Conservation (phyloP, 2,329 filamentous ascomycete genomes). For the Nakataea oryzae region DNA sequence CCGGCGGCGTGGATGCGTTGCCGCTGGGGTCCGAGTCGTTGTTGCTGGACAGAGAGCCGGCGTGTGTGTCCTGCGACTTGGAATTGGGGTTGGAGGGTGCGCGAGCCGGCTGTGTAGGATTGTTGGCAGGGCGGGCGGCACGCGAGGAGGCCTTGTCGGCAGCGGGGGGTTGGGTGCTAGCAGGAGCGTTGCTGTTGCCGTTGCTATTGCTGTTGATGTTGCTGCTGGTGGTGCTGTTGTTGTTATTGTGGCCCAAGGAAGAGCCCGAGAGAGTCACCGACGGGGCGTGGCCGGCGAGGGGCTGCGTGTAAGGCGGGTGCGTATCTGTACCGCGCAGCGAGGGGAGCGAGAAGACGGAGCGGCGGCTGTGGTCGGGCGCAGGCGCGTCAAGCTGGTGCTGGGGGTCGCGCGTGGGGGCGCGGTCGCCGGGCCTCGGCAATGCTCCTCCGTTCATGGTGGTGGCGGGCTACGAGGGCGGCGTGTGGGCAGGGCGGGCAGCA, state of each 20-base stretch:
- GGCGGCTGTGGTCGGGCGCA: not conserved
- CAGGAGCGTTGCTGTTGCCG: not conserved
- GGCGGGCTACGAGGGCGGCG: not conserved
- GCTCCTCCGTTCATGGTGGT: slow-evolving; percentile 1
- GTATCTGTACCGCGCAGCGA: slow-evolving; percentile 2
- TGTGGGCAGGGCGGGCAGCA: not conserved
- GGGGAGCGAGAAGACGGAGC: slow-evolving; percentile 2
- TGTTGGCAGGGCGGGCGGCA: not conserved
- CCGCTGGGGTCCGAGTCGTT: slow-evolving; percentile 24
- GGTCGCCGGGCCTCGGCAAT: slow-evolving; percentile 2
- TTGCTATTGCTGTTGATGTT: not conserved
- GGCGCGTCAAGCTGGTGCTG: not conserved
- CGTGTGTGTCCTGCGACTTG: slow-evolving; percentile 24
- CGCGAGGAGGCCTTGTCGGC: not conserved
- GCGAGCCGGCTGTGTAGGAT: not conserved
- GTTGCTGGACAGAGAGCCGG: slow-evolving; percentile 24
- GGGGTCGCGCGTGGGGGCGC: not conserved
- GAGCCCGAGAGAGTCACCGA: not conserved
- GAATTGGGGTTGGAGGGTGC: slow-evolving; percentile 4
- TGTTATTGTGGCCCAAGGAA: not conserved
- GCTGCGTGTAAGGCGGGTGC: not conserved
- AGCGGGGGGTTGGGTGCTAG: not conserved
- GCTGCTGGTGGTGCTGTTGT: no score
- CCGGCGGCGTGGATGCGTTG: slow-evolving; percentile 31
- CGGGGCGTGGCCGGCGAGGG: not conserved